Base-by-base conservation (phyloP, 441 rosid species). In the Aquilaria agallochum region DNA sequence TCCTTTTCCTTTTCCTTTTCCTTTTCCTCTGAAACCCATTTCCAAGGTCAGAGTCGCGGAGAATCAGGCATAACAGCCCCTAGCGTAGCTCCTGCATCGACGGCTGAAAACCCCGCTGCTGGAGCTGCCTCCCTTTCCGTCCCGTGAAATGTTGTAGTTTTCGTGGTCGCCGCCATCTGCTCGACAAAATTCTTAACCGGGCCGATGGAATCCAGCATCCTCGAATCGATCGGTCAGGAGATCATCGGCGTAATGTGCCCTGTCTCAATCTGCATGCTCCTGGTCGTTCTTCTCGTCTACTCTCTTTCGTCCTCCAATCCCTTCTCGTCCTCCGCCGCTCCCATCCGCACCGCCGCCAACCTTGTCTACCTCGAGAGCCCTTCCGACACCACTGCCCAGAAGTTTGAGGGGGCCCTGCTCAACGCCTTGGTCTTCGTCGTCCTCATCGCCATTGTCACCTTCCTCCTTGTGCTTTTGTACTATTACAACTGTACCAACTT, bases 241-340 rank as follows among this genome's bases (percentile, higher is more conserved):
- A 89, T 94, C 51, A 86, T 91, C 77, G 97, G 95, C 50, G 96
- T 89, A 5, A 94, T 94, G 90, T 78, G 94, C 44, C 99, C 97
- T 1, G 96, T 94, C 63, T 94, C 99, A 49, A 74, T 94, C 63
- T 94, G 96, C 75, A 94, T 94, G 97, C 62, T 89, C 69, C 80
- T 91, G 11, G 96, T 94, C 6, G 99, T 94, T 67, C 89, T 94
- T 71, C 81, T 94, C 48, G 95, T 90, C 67, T 91, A 89, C 77
- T 71, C 96, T 52, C 94, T 91, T 62, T 87, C 92, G 52, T 71
- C 93, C 10, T 72, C 91, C 46, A 69, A 78, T 50, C 83, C 87
- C 31, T 69, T 78, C 60, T 68, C 77, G 30, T 56, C 90, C 14
- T 58, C 92, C 13, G 66, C 84, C 60, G 50, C 78, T 48, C 87